phyloP scores from a whole-genome alignment of 1,284 basidiomycete genomes.

The Phlebopus sp. region DNA sequence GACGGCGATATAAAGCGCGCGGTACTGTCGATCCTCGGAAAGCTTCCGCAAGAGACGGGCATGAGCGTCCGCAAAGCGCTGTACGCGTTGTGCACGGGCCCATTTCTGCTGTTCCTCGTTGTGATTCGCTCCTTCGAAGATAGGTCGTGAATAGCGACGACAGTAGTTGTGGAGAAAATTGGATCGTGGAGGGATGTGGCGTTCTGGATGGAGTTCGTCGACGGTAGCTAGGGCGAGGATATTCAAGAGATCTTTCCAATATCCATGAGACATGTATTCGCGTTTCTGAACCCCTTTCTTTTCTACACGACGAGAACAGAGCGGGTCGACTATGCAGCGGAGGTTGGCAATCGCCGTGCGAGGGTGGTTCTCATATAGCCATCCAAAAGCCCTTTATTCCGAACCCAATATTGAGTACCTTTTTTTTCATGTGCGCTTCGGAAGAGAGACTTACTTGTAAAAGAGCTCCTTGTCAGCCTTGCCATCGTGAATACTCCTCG shows the following conservation, averaged over 20 bases:
- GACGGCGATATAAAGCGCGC: conserved; percentile 61
- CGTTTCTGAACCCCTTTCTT: conserved; percentile 26
- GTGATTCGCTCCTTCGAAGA: conserved; percentile 10
- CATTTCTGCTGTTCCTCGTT: conserved; percentile 25
- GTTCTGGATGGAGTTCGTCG: conserved; percentile 39
- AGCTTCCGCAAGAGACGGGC: conserved; percentile 43
- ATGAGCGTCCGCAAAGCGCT: conserved; percentile 29
- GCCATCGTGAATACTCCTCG: conserved; percentile 61
- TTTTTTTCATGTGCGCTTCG: neutral
- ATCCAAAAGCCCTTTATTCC: conserved; percentile 48
- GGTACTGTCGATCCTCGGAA: conserved; percentile 42
- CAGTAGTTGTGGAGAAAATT: conserved; percentile 35
- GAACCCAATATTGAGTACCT: conserved; percentile 1
- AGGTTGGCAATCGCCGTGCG: conserved; percentile 62
- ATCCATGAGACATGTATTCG: conserved; percentile 47
- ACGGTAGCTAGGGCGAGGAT: conserved; percentile 53
- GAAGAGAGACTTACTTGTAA: conserved; percentile 39
- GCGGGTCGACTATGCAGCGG: conserved; percentile 44
- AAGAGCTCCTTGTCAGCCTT: conserved; percentile 53
- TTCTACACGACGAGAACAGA: conserved; percentile 35
- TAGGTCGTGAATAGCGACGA: conserved; percentile 5
- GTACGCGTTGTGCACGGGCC: conserved; percentile 27
- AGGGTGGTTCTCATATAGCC: conserved; percentile 63
- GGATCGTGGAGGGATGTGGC: conserved; percentile 5
- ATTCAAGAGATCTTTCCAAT: conserved; percentile 69